Conservation (phyloP, 176 grass and related monocot species). For the Aegilops longissima region DNA sequence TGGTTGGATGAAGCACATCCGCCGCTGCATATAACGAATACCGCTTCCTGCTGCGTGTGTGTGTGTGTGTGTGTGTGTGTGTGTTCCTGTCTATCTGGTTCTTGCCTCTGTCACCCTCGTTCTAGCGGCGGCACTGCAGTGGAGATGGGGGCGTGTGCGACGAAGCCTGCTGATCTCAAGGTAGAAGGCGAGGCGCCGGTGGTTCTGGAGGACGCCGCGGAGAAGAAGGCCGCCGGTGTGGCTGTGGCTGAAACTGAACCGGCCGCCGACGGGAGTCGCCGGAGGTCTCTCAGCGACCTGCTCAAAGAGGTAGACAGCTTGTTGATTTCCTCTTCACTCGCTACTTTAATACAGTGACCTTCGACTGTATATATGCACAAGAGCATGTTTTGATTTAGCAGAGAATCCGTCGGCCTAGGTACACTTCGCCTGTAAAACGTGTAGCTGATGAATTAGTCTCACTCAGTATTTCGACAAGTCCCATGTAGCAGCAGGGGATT, state of each 20-base stretch:
- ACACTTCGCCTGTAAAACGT: no score
- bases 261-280: constrained; percentile 33
- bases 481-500: no score
- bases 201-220: constrained; percentile 20
- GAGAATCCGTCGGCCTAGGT: no score
- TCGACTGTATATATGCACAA: neutral
- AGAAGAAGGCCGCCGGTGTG: constrained; percentile 15
- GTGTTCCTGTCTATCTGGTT: neutral
- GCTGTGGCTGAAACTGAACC: constrained; percentile 11
- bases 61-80: neutral
- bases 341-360: neutral
- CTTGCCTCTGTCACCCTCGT: neutral
- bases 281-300: constrained; percentile 56
- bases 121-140: neutral
- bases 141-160: constrained; percentile 59
- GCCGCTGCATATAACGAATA: neutral
- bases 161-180: constrained; percentile 47
- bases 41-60: neutral
- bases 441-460: no score
- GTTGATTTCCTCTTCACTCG: neutral
- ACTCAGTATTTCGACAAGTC: neutral
- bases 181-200: constrained; percentile 27
- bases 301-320: constrained; percentile 33
- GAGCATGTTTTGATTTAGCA: neutral
- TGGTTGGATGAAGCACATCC: neutral